Evolutionary conservation across 2,329 filamentous ascomycete genomes (phyloP), one percentile per base, ranked within the genome.

Genomic region (Xylaria sp.): DNA sequence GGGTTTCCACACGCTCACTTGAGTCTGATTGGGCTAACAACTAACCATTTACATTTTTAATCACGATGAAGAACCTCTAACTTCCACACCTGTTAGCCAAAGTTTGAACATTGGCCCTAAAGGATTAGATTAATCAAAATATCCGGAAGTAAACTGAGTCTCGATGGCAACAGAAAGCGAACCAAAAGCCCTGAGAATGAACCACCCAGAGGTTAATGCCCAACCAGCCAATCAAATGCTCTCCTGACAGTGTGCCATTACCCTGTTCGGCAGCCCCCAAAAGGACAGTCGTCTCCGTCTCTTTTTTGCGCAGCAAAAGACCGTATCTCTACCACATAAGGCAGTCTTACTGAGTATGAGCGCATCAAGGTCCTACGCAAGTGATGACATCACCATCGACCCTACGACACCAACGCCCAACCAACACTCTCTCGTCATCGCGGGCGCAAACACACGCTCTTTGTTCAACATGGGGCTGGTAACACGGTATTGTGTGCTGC

Each of bases 361-460:
- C 18, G 13, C 41, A 46, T 6, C n/a, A 48, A 48, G n/a, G 18
- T 9, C 5, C 44, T 20, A 20, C 20, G n/a, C n/a, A 48, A 65
- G 54, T 58, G 31, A 65, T 65, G 62, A 65, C 62, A 58, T 65
- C 62, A 65, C 31, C 54, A 58, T 28, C 44, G 13, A 41, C 3
- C 23, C 31, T 13, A 41, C 15, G 28, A 2, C 55, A 58, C 51
- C 62, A 41, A 64, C 31, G 3, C 28, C 5, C 28, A 28, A 28
- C 28, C 28, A 28, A 28, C 28, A 28, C 28, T 20, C 8, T 39
- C 44, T 64, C 62, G 62, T 65, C 63, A 65, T 65, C 48, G 15
- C 31, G 15, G 46, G 46, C 50, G 55, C 48, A 54, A 46, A 28
- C 28, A 3, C 25, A 18, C 23, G 13, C 31, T 58, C 62, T 64